Evolutionary conservation across 768 basidiomycete species (phyloP), one percentile per base, ranked within the genome.

Genomic region (Mycena leptocephala): DNA sequence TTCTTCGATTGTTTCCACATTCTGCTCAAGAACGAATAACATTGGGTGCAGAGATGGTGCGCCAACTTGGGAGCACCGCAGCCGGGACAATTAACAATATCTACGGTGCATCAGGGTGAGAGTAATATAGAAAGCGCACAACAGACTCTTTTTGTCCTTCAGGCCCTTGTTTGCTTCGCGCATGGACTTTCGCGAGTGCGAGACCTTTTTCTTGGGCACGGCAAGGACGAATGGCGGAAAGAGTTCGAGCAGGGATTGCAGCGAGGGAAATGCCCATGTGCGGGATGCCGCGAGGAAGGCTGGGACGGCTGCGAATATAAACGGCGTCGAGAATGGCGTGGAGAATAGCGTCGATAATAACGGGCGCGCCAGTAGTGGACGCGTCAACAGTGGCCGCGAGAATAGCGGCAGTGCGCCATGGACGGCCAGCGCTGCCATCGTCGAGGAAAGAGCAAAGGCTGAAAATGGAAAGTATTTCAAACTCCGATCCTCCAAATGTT

Each of bases 141-240:
- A 85, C 92, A 75, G 81, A 97, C 98, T 97, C 75, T 93, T 93
- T 84, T 96, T 97, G 85, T 99, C 97, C 84, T 97, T 96, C 80
- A 98, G 86, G 1, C 97, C 97, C 85, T 99, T 99, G 85, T 97
- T 97, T 20, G 97, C 95, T 76, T 93, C 93, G 51, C 97, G 90
- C 97, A 98, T 98, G n/a, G 94, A 91, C 85, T 99, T 99, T 65
- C 95, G 90, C 26, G 96, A 97, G 85, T 99, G 97, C 0, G 97
- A 97, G 14, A 93, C 90, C 86, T 97, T 97, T 83, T 94, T 95
- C 87, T 99, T 99, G 30, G 98, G 98, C 2, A 98, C 98, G 30
- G 97, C 97, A 53, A 97, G 91, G 24, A 99, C 87, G 83, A 97
- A 93, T 0, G 97, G 90, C 16, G 97, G 97, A 76, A 99, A 90